Conservation (phyloP, 2,329 filamentous ascomycete genomes). For the Epichloe scottii region DNA sequence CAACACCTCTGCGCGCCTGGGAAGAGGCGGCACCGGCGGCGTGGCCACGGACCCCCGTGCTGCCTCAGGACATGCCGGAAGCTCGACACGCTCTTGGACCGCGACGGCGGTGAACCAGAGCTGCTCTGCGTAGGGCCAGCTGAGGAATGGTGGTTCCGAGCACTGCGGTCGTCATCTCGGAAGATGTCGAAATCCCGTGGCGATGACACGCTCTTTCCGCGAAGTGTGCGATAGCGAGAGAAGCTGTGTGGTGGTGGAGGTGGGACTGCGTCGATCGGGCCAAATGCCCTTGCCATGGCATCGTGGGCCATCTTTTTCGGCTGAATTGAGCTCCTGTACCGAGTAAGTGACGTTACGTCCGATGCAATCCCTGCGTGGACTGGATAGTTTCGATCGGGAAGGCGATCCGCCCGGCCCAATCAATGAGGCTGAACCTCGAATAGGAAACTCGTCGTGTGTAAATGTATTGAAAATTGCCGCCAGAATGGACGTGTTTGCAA, state of each 20-base stretch:
- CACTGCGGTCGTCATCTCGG: conserved; percentile 8
- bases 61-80: neutral
- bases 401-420: neutral
- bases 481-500: neutral
- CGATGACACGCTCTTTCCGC: conserved; percentile 24
- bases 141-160: neutral
- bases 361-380: neutral
- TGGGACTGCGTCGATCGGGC: conserved; percentile 8
- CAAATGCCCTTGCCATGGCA: conserved; percentile 1
- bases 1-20: conserved; percentile 1
- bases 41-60: neutral
- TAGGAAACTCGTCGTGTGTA: neutral
- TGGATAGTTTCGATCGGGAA: neutral
- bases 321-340: neutral
- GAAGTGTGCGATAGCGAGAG: conserved; percentile 21
- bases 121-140: neutral
- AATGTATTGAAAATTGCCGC: neutral
- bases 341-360: neutral
- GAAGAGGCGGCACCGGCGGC: neutral
- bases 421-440: neutral
- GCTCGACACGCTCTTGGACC: conserved; percentile 10
- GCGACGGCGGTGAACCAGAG: conserved; percentile 3
- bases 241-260: conserved; percentile 11
- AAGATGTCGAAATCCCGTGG: conserved; percentile 19
- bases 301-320: conserved; percentile 4